Percentiles rank a stretch among this genome's conserved stretches.
These are phyloP conservation scores for Phytophthora capsici DNA, from an alignment of 352 stramenopile species.

Conservation along the genomic window DNA sequence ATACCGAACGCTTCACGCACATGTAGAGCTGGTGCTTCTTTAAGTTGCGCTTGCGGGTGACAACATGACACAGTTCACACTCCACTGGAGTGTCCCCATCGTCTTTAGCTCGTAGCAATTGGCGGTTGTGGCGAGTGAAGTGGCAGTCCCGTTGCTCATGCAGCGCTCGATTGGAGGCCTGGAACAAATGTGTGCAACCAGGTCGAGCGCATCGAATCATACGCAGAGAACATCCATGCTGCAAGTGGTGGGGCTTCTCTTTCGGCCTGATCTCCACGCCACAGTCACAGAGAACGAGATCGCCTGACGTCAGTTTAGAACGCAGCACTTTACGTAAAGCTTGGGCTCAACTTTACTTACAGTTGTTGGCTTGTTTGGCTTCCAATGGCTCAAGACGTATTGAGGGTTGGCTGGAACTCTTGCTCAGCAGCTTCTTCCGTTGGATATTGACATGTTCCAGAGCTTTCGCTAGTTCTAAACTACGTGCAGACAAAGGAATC, in stretches of 20 bases:
- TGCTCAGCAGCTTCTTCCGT: slow-evolving; percentile 38
- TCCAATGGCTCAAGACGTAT: slow-evolving; percentile 15
- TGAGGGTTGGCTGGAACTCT: slow-evolving; percentile 31
- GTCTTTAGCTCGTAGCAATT: slow-evolving; percentile 51
- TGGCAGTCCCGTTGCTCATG: slow-evolving; percentile 56
- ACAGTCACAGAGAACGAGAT: slow-evolving; percentile 57
- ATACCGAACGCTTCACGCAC: slow-evolving; percentile 55
- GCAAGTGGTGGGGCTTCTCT: slow-evolving; percentile 43
- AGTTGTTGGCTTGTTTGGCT: slow-evolving; percentile 10
- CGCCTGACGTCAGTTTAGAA: slow-evolving; percentile 19
- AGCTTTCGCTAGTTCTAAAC: slow-evolving; percentile 43
- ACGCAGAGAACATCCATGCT: slow-evolving; percentile 46
- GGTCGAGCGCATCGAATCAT: slow-evolving; percentile 50
- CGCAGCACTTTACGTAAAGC: background rate
- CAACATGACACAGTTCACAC: slow-evolving; percentile 49
- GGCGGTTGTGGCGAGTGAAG: slow-evolving; percentile 34
- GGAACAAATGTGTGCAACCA: slow-evolving; percentile 50
- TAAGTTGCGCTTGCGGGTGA: slow-evolving; percentile 45
- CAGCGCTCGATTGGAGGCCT: slow-evolving; percentile 24
- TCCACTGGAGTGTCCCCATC: slow-evolving; percentile 44
- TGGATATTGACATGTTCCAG: slow-evolving; percentile 48
- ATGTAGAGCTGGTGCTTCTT: slow-evolving; percentile 49
- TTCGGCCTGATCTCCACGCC: slow-evolving; percentile 54
- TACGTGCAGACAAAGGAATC: slow-evolving; percentile 9
- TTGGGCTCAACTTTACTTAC: slow-evolving; percentile 3